Evolutionary conservation across 2,329 filamentous ascomycete genomes (phyloP).

Genomic region (Aspergillus pseudonomiae): DNA sequence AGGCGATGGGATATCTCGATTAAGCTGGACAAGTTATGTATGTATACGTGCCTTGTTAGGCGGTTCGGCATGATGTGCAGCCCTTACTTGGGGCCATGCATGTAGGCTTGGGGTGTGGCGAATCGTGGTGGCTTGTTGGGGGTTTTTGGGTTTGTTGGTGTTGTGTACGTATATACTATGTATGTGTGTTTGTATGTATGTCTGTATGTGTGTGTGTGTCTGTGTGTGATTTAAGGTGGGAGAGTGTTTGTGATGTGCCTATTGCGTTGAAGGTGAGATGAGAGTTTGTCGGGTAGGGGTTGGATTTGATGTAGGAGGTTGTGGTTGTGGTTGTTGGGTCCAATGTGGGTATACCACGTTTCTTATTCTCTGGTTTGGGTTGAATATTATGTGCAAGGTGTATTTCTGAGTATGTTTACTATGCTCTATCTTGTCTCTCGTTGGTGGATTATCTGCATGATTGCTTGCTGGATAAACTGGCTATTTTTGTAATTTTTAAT

Average conservation of each 20-base stretch:
- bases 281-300: neutral
- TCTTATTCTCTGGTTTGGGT: neutral
- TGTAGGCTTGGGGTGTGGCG: conserved; percentile 13
- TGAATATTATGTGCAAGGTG: neutral
- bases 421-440: neutral
- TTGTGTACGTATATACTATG: neutral
- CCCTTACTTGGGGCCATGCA: neutral
- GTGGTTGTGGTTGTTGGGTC: neutral
- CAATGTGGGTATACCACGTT: conserved; percentile 1
- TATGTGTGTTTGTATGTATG: neutral
- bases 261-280: neutral
- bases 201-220: neutral
- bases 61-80: neutral
- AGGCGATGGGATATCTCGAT: neutral
- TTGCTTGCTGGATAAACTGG: neutral
- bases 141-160: neutral
- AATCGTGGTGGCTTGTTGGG: neutral
- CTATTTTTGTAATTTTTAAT: neutral
- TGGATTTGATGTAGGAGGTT: neutral
- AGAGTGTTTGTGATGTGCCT: neutral
- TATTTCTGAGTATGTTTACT: neutral
- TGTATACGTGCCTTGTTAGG: neutral
- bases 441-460: neutral
- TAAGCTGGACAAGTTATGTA: neutral
- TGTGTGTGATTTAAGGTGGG: neutral